Evolutionary conservation across 1,139 yeast genomes (phyloP), one percentile per base, ranked within the genome.

Genomic region (Kluyveromyces sp.): DNA sequence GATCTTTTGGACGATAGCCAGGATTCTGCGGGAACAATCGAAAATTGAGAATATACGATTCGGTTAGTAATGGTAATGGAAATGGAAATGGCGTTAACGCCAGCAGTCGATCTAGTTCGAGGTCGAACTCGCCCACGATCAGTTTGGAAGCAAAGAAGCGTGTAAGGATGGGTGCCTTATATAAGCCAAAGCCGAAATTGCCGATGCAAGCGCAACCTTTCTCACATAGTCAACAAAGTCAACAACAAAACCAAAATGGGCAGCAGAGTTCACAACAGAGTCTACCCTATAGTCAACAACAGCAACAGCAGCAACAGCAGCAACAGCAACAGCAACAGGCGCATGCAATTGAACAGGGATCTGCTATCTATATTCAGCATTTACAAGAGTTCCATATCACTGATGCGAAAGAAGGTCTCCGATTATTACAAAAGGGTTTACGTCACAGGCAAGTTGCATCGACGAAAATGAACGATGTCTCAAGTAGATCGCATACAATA

Each of bases 401-500:
- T 39, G 70, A 69, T 57, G 76, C 81, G 7, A 61, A 67, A 10
- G 79, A 78, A 45, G 92, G 87, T 0, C 66, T 81, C 48, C 61
- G 65, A 42, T 58, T 77, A 5, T 60, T 84, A 34, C 75, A 72
- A 48, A 69, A 71, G 41, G 92, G 92, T 0, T 64, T 82, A 38
- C 67, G 69, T 37, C 72, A 72, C 49, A 68, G 88, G 46, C 80
- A 77, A 59, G 81, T 83, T 1, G 88, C 89, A 0, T 70, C 81
- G 8, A 84, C 92, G 0, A 79, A 78, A 56, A 72, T 83, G 73
- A 83, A 83, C 56, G 85, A 80, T 51, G 70, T 74, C 8, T 81
- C 88, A 4, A 79, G 86, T 47, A 69, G 92, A 58, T 82, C 89
- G 0, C 92, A 83, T 58, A 79, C 90, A 0, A 79, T 83, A 3